These are phyloP conservation scores for Penicillium occitanis DNA, from an alignment of 2,329 filamentous ascomycete genomes.

Conservation along the genomic window DNA sequence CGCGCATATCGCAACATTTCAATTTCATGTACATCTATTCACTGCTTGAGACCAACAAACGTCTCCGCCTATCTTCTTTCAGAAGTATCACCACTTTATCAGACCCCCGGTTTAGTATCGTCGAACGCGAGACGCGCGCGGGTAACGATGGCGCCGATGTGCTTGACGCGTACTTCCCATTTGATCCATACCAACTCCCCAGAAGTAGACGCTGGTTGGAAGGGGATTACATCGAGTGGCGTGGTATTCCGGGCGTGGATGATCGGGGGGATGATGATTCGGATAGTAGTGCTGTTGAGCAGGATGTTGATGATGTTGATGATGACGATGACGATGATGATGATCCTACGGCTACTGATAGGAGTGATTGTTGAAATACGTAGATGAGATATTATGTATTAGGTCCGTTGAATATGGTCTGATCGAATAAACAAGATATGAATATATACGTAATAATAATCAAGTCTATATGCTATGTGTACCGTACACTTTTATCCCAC, in stretches of 20 bases:
- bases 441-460: neutral
- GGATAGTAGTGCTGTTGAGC: constrained; percentile 38
- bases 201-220: constrained; percentile 85
- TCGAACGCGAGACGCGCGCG: constrained; percentile 56
- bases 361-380: constrained; percentile 5
- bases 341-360: constrained; percentile 26
- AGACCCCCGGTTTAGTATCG: constrained; percentile 41
- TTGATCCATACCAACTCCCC: constrained; percentile 92
- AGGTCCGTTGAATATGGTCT: neutral
- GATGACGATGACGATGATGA: constrained; percentile 34
- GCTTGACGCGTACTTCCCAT: constrained; percentile 93
- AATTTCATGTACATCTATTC: constrained; percentile 87
- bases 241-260: constrained; percentile 68
- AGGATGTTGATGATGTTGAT: constrained; percentile 29
- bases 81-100: constrained; percentile 41
- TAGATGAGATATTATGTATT: neutral
- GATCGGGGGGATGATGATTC: constrained; percentile 53
- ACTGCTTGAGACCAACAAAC: constrained; percentile 88
- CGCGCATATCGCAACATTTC: constrained; percentile 80
- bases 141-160: constrained; percentile 77
- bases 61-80: constrained; percentile 73
- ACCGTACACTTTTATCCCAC: neutral
- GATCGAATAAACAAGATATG: neutral
- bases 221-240: constrained; percentile 79
- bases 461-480: neutral